These are phyloP conservation scores for Hygrocybe coccinea DNA, from an alignment of 768 basidiomycete species.

Conservation along the genomic window DNA sequence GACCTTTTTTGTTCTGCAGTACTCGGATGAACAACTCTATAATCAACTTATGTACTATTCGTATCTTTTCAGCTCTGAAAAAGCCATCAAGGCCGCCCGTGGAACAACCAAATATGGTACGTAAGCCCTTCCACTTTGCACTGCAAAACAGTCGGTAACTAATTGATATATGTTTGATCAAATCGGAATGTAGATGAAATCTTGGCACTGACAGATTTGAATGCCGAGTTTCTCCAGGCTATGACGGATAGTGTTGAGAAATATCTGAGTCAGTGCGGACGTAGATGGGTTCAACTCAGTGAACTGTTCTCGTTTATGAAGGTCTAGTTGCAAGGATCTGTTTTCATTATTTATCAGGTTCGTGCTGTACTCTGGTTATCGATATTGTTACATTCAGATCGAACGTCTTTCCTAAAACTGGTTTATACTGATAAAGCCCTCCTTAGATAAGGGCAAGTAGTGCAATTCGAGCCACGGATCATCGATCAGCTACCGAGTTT, in stretches of 20 bases:
- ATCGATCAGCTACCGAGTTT: not conserved
- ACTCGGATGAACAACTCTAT: constrained; percentile 79
- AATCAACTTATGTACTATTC: constrained; percentile 84
- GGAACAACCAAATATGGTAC: constrained; percentile 42
- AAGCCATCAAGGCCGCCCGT: constrained; percentile 48
- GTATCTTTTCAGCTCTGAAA: constrained; percentile 71
- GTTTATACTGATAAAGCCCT: too few species aligned
- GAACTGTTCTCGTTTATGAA: constrained; percentile 81
- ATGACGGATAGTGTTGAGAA: constrained; percentile 62
- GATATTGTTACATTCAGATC: too few species aligned
- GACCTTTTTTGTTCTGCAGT: constrained; percentile 42
- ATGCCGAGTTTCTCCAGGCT: constrained; percentile 45
- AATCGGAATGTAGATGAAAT: constrained; percentile 51
- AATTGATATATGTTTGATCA: too few species aligned
- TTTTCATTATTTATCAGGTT: not conserved
- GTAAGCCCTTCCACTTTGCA: not conserved
- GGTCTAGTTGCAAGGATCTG: constrained; percentile 27
- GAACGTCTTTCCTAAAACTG: not conserved
- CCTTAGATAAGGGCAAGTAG: too few species aligned
- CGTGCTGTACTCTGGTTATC: not conserved
- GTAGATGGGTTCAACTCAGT: constrained; percentile 83
- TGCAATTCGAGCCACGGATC: too few species aligned
- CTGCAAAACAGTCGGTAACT: too few species aligned
- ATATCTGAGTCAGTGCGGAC: constrained; percentile 82
- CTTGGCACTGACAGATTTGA: constrained; percentile 42